phyloP scores from a whole-genome alignment of 1,139 yeast genomes.

The Candida albicans region DNA sequence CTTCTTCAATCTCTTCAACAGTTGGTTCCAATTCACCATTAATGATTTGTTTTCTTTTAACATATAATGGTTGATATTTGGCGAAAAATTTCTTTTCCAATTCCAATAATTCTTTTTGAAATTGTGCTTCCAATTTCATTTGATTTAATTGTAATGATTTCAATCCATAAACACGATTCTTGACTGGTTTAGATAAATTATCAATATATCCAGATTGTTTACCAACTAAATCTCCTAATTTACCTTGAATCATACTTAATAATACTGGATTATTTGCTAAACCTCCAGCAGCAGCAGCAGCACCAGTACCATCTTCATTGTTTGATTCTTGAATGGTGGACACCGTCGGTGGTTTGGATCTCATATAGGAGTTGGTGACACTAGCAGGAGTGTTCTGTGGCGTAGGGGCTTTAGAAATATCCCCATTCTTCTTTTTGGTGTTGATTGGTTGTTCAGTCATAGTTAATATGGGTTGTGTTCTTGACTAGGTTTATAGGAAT shows the following conservation, averaged over 20 bases:
- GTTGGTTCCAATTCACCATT: slow-evolving; percentile 78
- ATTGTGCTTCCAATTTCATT: slow-evolving; percentile 82
- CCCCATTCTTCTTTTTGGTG: slow-evolving; percentile 67
- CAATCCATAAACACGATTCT: slow-evolving; percentile 76
- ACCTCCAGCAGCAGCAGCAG: slow-evolving; percentile 38
- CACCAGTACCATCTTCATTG: slow-evolving; percentile 27
- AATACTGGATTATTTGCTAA: slow-evolving; percentile 75
- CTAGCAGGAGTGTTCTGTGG: slow-evolving; percentile 99
- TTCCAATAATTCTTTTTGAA: slow-evolving; percentile 84
- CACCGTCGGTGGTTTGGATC: slow-evolving; percentile 68
- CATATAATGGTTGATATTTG: slow-evolving; percentile 76
- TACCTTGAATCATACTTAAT: slow-evolving; percentile 86
- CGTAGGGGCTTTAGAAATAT: slow-evolving; percentile 92
- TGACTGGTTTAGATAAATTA: slow-evolving; percentile 70
- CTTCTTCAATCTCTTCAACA: slow-evolving; percentile 72
- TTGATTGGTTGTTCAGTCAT: slow-evolving; percentile 58
- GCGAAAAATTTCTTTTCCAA: slow-evolving; percentile 79
- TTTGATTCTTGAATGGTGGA: slow-evolving; percentile 77
- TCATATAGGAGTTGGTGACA: slow-evolving; percentile 73
- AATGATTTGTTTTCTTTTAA: slow-evolving; percentile 70
- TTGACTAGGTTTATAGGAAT: background rate
- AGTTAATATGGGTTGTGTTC: background rate
- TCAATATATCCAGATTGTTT: slow-evolving; percentile 85
- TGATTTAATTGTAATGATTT: slow-evolving; percentile 84
- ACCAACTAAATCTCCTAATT: slow-evolving; percentile 82